A percentile compares a stretch with the other conserved stretches of the same genome.
Conservation (phyloP, 257 asterid species). For the Ilex asprella region DNA sequence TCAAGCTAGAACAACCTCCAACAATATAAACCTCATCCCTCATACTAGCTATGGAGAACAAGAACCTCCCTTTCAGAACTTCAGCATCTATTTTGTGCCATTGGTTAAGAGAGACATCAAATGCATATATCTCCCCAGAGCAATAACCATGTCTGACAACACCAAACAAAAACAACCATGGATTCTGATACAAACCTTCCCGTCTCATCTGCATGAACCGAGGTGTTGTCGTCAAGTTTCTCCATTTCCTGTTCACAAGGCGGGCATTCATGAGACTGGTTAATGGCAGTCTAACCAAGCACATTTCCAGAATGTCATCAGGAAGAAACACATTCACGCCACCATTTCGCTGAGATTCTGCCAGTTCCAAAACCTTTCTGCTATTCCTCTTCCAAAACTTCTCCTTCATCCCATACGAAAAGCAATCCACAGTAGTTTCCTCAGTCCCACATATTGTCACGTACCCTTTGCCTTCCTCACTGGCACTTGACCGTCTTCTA, state of each 20-base stretch:
- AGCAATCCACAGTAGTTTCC: constrained; percentile 59
- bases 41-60: constrained; percentile 68
- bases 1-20: constrained; percentile 95
- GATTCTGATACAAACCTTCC: constrained; percentile 57
- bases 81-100: constrained; percentile 83
- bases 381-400: constrained; percentile 57
- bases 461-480: constrained; percentile 60
- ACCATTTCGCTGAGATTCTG: constrained; percentile 26
- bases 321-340: constrained; percentile 63
- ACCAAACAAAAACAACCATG: constrained; percentile 89
- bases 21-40: constrained; percentile 60
- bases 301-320: constrained; percentile 85
- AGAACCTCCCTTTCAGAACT: constrained; percentile 62
- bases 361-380: constrained; percentile 36
- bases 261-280: constrained; percentile 77
- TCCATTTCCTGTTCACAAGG: constrained; percentile 92
- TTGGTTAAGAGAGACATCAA: constrained; percentile 58
- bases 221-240: constrained; percentile 52
- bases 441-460: constrained; percentile 40
- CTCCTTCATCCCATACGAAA: constrained; percentile 60
- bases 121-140: constrained; percentile 79
- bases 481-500: constrained; percentile 62
- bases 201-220: constrained; percentile 76
- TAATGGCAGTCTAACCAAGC: constrained; percentile 79
- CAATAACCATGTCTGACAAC: constrained; percentile 74